phyloP scores from a whole-genome alignment of 345 rosid genomes.

The Lumnitzera racemosa region DNA sequence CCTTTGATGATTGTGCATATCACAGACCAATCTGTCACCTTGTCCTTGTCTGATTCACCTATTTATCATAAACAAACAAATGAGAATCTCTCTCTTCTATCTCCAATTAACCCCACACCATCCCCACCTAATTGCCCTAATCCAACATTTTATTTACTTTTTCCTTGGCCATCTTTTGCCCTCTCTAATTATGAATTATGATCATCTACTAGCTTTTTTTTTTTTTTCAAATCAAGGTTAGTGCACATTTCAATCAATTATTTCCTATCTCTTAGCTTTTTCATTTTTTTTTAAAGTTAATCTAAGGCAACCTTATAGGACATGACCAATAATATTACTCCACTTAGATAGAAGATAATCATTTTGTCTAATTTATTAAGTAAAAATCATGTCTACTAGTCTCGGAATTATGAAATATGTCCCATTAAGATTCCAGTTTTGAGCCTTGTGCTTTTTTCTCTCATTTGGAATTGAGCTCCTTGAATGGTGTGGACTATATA shows the following conservation, averaged over 20 bases:
- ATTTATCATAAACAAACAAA: slow-evolving; percentile 18
- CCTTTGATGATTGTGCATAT: slow-evolving; percentile 40
- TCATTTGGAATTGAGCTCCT: too few relatives aligned
- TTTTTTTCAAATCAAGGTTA: not conserved
- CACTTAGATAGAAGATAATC: too few relatives aligned
- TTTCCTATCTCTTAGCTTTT: not conserved
- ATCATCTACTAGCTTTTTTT: slow-evolving; percentile 5
- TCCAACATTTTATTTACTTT: slow-evolving; percentile 10
- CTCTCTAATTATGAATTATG: slow-evolving; percentile 9
- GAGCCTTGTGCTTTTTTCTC: too few relatives aligned
- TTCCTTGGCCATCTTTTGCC: slow-evolving; percentile 8
- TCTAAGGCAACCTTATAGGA: not conserved
- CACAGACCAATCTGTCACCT: slow-evolving; percentile 28
- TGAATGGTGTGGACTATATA: too few relatives aligned
- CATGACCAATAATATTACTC: not conserved
- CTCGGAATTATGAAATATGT: too few relatives aligned
- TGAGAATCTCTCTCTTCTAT: slow-evolving; percentile 14
- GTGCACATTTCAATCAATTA: slow-evolving; percentile 6
- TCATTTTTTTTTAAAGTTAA: not conserved
- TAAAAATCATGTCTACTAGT: too few relatives aligned
- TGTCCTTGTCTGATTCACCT: slow-evolving; percentile 33
- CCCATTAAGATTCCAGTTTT: too few relatives aligned
- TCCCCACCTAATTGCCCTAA: slow-evolving; percentile 7
- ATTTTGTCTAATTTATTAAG: too few relatives aligned
- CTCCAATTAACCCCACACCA: not conserved